These are phyloP conservation scores for Acacia concinna DNA, from an alignment of 331 rosid species.

Conservation along the genomic window DNA sequence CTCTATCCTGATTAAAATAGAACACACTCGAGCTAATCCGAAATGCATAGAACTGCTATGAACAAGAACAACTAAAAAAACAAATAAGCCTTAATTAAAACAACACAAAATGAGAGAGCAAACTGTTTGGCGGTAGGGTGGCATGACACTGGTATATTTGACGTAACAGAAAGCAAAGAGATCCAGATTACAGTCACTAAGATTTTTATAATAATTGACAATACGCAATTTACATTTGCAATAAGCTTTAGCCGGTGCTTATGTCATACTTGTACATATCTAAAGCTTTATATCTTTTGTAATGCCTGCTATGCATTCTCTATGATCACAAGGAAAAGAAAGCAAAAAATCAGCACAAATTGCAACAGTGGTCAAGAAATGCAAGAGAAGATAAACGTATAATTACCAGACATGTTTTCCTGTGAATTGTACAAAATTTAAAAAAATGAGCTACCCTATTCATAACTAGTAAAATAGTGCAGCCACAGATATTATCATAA, in stretches of 20 bases:
- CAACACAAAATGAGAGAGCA: neutral
- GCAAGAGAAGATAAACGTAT: constrained; percentile 12
- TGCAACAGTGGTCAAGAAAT: constrained; percentile 12
- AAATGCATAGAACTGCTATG: neutral
- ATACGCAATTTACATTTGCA: neutral
- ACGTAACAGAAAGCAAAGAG: neutral
- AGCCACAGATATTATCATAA: neutral
- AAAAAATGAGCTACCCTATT: neutral
- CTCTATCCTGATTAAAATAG: neutral
- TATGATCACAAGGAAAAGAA: neutral
- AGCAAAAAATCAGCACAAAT: constrained; percentile 12
- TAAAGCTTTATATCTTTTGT: constrained; percentile 5
- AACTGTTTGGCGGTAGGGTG: neutral
- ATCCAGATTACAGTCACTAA: neutral
- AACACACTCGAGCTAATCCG: neutral
- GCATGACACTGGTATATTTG: neutral
- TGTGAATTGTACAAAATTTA: neutral
- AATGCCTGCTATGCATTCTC: neutral
- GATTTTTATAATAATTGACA: neutral
- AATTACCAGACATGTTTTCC: neutral
- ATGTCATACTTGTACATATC: constrained; percentile 1
- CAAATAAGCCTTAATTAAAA: neutral
- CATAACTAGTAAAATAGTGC: neutral
- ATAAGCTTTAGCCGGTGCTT: constrained; percentile 9
- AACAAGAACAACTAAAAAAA: neutral